Evolutionary conservation across 306 rosid genomes (phyloP).

Genomic region (Cucurbita ficifolia): DNA sequence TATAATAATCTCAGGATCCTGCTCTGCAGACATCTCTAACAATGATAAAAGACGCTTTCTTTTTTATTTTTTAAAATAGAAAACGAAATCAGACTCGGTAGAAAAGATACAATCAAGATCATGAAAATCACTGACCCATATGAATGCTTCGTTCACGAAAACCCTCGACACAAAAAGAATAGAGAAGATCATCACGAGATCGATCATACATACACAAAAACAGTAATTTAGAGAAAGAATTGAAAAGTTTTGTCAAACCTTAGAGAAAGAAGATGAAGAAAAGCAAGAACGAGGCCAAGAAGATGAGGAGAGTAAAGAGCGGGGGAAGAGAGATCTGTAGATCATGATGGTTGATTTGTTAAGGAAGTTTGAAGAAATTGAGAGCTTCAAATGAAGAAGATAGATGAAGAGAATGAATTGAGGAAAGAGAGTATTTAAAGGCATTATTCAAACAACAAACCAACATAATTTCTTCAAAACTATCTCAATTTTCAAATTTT

Average conservation of each 20-base stretch:
- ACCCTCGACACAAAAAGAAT: background rate
- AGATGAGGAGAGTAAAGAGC: background rate
- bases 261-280: conserved; percentile 7
- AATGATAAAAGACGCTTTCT: no score
- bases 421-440: background rate
- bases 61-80: no score
- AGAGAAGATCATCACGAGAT: background rate
- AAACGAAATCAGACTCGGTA: no score
- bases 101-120: no score
- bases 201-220: background rate
- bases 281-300: background rate
- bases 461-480: no score
- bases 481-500: no score
- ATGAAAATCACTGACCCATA: no score
- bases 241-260: conserved; percentile 15
- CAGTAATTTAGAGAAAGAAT: background rate
- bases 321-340: conserved; percentile 7
- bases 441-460: background rate
- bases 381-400: no score
- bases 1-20: fast-evolving
- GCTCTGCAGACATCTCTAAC: no score
- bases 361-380: no score
- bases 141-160: background rate
- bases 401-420: no score
- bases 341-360: conserved; percentile 21